phyloP scores from a whole-genome alignment of 2,329 filamentous ascomycete species.

The Akanthomyces uredinophilus region DNA sequence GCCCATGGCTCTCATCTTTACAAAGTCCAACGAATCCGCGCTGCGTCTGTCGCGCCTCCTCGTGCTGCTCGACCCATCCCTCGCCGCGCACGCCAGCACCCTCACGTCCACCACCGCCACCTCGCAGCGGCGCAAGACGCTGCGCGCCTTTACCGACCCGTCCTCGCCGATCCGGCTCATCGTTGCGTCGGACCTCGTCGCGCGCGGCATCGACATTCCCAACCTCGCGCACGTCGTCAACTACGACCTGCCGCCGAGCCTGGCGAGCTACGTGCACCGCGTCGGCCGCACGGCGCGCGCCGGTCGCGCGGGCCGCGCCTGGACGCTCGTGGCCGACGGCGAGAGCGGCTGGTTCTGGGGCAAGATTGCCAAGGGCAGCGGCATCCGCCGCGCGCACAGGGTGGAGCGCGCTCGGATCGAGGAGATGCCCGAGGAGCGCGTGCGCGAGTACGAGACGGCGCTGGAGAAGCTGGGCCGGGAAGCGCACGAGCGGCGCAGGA shows the following conservation, averaged over 20 bases:
- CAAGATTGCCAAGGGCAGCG: slow-evolving; percentile 60
- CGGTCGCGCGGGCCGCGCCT: slow-evolving; percentile 68
- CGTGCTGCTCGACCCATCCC: slow-evolving; percentile 55
- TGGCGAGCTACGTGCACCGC: slow-evolving; percentile 83
- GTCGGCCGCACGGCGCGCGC: slow-evolving; percentile 88
- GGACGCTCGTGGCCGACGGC: slow-evolving; percentile 76
- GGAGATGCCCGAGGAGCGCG: slow-evolving; percentile 43
- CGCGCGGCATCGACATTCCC: slow-evolving; percentile 80
- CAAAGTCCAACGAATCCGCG: slow-evolving; percentile 82
- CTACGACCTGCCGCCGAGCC: slow-evolving; percentile 81
- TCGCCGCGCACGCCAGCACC: slow-evolving; percentile 57
- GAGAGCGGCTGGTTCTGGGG: slow-evolving; percentile 93
- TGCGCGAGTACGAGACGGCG: slow-evolving; percentile 49
- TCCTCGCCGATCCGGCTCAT: slow-evolving; percentile 68
- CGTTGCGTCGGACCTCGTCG: slow-evolving; percentile 88
- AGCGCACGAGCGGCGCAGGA: slow-evolving; percentile 36
- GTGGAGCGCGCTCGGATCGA: slow-evolving; percentile 45
- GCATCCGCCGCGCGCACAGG: slow-evolving; percentile 39
- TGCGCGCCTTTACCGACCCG: slow-evolving; percentile 61
- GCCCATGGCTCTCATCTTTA: slow-evolving; percentile 70
- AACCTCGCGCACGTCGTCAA: slow-evolving; percentile 82
- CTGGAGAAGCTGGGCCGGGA: slow-evolving; percentile 59
- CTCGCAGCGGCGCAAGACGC: slow-evolving; percentile 60
- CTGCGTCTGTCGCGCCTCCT: slow-evolving; percentile 81
- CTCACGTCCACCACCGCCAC: slow-evolving; percentile 76